These are phyloP conservation scores for Moricandia arvensis DNA, from an alignment of 345 rosid genomes.

Conservation along the genomic window DNA sequence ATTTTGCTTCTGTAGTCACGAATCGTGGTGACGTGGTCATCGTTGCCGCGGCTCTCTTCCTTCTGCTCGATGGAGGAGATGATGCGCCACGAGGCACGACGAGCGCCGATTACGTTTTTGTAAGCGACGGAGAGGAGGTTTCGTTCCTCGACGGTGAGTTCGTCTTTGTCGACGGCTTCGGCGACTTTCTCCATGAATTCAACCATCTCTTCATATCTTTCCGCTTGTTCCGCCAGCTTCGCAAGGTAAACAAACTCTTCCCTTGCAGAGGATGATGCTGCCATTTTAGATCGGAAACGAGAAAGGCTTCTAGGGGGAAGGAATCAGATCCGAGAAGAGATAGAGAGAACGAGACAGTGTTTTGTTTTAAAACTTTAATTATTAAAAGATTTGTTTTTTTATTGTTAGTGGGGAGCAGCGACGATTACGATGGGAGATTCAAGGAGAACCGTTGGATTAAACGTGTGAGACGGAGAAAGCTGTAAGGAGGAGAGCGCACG, in stretches of 20 bases:
- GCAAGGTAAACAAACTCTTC: not conserved
- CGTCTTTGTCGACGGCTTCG: not conserved
- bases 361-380: too few species aligned
- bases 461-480: not conserved
- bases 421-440: too few species aligned
- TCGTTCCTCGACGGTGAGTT: not conserved
- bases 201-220: not conserved
- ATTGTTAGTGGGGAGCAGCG: too few species aligned
- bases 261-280: too few species aligned
- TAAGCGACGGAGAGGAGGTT: not conserved
- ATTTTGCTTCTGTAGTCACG: not conserved
- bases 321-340: too few species aligned
- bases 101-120: not conserved
- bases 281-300: too few species aligned
- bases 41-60: not conserved
- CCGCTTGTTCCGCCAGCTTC: not conserved
- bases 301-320: too few species aligned
- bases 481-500: too few species aligned
- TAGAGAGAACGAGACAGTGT: too few species aligned
- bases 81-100: not conserved
- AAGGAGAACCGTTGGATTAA: conserved; percentile 29
- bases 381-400: too few species aligned
- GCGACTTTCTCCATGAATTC: not conserved
- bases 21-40: not conserved
- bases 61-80: not conserved